These are phyloP conservation scores for Colletotrichum euphorbiae DNA, from an alignment of 2,329 filamentous ascomycete genomes.

Conservation along the genomic window DNA sequence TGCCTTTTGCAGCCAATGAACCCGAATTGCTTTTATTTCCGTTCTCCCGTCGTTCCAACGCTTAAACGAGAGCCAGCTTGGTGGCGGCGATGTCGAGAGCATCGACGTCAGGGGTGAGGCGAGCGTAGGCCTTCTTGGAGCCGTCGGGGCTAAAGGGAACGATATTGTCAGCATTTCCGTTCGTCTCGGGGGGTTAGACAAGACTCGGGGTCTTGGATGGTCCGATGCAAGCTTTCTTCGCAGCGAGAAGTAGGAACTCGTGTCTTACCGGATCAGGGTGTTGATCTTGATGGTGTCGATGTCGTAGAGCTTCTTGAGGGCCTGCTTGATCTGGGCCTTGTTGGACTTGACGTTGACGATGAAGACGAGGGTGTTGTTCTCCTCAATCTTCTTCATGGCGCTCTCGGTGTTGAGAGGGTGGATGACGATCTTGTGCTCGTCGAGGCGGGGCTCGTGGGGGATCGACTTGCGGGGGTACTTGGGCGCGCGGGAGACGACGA, in stretches of 20 bases:
- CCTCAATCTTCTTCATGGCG: slow-evolving; percentile 99
- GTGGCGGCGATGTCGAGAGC: slow-evolving; percentile 99
- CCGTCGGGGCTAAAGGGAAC: slow-evolving; percentile 79
- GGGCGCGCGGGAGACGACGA: slow-evolving; percentile 87
- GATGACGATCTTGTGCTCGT: slow-evolving; percentile 97
- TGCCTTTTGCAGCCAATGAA: slow-evolving; percentile 38
- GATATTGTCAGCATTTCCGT: slow-evolving; percentile 38
- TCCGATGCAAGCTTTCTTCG: too few species aligned
- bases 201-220: too few species aligned
- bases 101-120: slow-evolving; percentile 95
- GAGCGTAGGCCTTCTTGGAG: slow-evolving; percentile 98
- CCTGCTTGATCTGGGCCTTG: slow-evolving; percentile 99
- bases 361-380: slow-evolving; percentile 99
- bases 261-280: slow-evolving; percentile 90
- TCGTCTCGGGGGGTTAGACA: neutral
- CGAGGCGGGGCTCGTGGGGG: slow-evolving; percentile 88
- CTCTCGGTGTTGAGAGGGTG: slow-evolving; percentile 99
- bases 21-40: slow-evolving; percentile 33
- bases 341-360: slow-evolving; percentile 98
- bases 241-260: slow-evolving; percentile 6
- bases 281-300: slow-evolving; percentile 99
- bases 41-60: slow-evolving; percentile 37
- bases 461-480: slow-evolving; percentile 98
- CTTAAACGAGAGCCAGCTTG: slow-evolving; percentile 97
- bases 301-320: slow-evolving; percentile 99